Evolutionary conservation across 2,329 filamentous ascomycete genomes (phyloP), one percentile per base, ranked within the genome.

Genomic region (Scleromitrula shiraiana): DNA sequence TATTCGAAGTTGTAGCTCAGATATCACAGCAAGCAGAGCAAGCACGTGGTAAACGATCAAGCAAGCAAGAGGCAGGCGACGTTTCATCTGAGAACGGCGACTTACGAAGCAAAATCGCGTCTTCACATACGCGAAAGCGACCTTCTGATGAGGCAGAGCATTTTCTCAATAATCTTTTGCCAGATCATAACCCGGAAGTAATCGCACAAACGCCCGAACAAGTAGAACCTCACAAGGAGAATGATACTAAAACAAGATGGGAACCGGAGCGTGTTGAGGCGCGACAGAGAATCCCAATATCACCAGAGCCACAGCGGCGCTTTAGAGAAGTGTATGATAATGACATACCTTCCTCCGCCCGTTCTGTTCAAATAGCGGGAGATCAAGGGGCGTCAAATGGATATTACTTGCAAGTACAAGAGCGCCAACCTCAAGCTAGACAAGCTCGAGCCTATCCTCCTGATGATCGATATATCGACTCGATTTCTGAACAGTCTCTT

Each of bases 71-170:
- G 9, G 50, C 52, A 43, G 45, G 48, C 17, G 60, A 62, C 14
- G 58, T 44, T 61, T 59, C 61, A n/a, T 67, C 65, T 5, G 65
- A 68, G 52, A 65, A 68, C 56, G 64, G 64, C 7, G 65, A 68
- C 51, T 53, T 67, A 8, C 55, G 56, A 32, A 38, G 55, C 36
- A 42, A n/a, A n/a, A n/a, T n/a, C n/a, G n/a, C n/a, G 33, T 15
- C 35, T 50, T 7, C 41, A 47, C 12, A 47, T 44, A 33, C 51
- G 50, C 37, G 44, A 20, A 29, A 32, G 9, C 41, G 37, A 14
- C 41, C 52, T 15, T 49, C 55, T 5, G 51, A 55, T 14, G 64
- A 67, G 46, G 64, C 66, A 9, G 67, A 69, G 39, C 59, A 61
- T 14, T 70, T 69, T 40, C 55, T 68, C 12, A 62, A 62, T 41